These are phyloP conservation scores for Sporothrix protearum DNA, from an alignment of 2,329 filamentous ascomycete genomes.

Conservation along the genomic window DNA sequence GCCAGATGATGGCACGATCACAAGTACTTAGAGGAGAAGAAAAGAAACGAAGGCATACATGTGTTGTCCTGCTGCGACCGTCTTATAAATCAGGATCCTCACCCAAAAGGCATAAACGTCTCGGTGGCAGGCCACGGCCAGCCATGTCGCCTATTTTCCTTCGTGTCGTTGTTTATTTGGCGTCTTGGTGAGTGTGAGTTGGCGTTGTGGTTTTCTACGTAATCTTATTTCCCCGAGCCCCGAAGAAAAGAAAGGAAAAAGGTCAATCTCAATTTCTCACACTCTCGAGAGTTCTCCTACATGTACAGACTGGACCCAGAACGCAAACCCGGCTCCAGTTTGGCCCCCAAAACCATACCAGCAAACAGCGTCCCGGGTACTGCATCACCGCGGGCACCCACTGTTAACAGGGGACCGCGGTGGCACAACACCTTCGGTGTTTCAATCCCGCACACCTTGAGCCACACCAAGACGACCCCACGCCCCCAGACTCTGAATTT, in stretches of 20 bases:
- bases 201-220: not conserved
- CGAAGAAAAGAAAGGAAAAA: too few relatives aligned
- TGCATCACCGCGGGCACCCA: not conserved
- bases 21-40: not conserved
- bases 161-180: not conserved
- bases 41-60: not conserved
- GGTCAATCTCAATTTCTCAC: not conserved
- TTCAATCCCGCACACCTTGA: not conserved
- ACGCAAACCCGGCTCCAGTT: not conserved
- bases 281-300: too few relatives aligned
- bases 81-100: not conserved
- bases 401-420: not conserved
- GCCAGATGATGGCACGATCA: not conserved
- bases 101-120: not conserved
- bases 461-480: not conserved
- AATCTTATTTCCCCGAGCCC: too few relatives aligned
- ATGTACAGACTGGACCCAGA: not conserved
- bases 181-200: not conserved
- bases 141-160: not conserved
- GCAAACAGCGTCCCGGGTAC: not conserved
- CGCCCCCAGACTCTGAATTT: not conserved
- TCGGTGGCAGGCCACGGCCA: not conserved
- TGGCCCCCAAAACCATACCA: slow-evolving; percentile 8
- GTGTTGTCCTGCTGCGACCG: not conserved
- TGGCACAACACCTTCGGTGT: not conserved